Base-by-base conservation (phyloP, 805 yeast genomes). In the Candida odintsovae region DNA sequence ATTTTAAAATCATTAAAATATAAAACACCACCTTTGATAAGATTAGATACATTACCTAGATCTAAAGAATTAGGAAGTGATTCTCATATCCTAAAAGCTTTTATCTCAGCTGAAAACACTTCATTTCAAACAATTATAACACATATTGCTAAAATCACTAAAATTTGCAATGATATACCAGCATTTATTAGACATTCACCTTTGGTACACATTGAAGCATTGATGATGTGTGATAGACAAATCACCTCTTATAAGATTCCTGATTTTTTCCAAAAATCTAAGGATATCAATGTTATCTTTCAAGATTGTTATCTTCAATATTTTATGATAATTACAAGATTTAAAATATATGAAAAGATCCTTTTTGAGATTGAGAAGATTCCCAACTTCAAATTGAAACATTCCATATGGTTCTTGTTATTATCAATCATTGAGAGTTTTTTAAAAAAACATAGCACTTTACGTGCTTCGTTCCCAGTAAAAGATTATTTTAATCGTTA, bases 341-440 rank as follows among this genome's bases (percentile, higher is more conserved):
- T 57, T 26, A 39, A 48, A 23, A 45, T 57, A 2, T 57, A 54
- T 36, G 42, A 51, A 20, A 46, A 44, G 28, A 48, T 57, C 15
- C 51, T 44, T 44, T 51, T 51, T 8, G 20, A 16, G 12, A 18
- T 33, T 33, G 36, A 33, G 4, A 33, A 33, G 19, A 33, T 33
- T 9, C 36, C 36, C 4, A 33, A 33, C 44, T 39, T 28, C 19
- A 42, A 47, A 3, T 46, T 48, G 5, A 50, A 45, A 22, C 46
- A 46, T n/a, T 53, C 54, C 0, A 46, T 51, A 6, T 54, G 58
- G 59, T 52, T 54, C 15, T 25, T 57, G 12, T 47, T 55, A 52
- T 39, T 53, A n/a, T 57, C 61, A 11, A 55, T 55, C 8, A 44
- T 52, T 2, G 57, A 55, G 26, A 49, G 53, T 25, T 57, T 54